phyloP scores from a whole-genome alignment of 495 filamentous ascomycete genomes.

The Aspergillus diversus region DNA sequence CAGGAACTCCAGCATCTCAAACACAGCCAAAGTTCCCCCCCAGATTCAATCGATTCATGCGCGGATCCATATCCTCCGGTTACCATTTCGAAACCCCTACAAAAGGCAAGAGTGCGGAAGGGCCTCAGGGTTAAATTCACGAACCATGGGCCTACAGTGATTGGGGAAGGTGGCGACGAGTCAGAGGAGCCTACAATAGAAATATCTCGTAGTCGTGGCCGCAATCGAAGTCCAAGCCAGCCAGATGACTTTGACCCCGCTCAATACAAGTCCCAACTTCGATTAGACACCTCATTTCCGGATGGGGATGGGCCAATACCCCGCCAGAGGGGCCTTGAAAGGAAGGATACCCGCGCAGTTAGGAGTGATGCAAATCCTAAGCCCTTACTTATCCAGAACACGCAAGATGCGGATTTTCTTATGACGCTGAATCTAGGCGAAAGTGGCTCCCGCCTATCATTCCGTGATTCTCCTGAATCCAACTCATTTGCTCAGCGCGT shows the following conservation, averaged over 20 bases:
- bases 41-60: slow-evolving; percentile 25
- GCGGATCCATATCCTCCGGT: slow-evolving; percentile 19
- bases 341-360: slow-evolving; percentile 23
- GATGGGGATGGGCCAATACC: slow-evolving; percentile 25
- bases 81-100: slow-evolving; percentile 23
- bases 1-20: slow-evolving; percentile 23
- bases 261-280: slow-evolving; percentile 28
- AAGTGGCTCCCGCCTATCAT: slow-evolving; percentile 45
- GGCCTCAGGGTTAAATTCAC: slow-evolving; percentile 73
- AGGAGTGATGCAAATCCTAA: slow-evolving; percentile 27
- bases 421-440: slow-evolving; percentile 37
- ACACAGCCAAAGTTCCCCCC: slow-evolving; percentile 18
- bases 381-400: slow-evolving; percentile 35
- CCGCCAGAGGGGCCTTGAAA: slow-evolving; percentile 15
- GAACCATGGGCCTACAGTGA: slow-evolving; percentile 68
- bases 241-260: slow-evolving; percentile 14
- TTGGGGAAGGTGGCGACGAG: slow-evolving; percentile 88
- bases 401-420: slow-evolving; percentile 45
- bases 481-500: slow-evolving; percentile 57
- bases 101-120: slow-evolving; percentile 53
- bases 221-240: slow-evolving; percentile 27
- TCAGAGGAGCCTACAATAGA: slow-evolving; percentile 69
- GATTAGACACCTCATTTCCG: slow-evolving; percentile 45
- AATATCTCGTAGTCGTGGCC: slow-evolving; percentile 57
- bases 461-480: slow-evolving; percentile 46